Evolutionary conservation across 2,329 filamentous ascomycete genomes (phyloP).

Genomic region (Chaetomiaceae sp.): DNA sequence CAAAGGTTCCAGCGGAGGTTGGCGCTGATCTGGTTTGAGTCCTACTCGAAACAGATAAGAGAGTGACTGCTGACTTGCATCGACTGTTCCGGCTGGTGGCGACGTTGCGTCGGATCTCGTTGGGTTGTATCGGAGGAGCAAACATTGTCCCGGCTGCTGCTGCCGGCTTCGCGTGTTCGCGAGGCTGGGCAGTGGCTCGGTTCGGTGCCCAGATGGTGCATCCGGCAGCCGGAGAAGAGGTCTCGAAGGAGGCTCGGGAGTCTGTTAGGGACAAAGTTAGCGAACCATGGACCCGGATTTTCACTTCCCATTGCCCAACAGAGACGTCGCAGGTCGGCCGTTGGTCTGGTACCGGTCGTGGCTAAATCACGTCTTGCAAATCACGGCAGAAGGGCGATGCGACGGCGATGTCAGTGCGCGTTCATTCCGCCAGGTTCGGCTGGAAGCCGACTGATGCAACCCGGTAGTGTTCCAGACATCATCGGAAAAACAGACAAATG

Average conservation of each 20-base stretch:
- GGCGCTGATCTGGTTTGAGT: background rate
- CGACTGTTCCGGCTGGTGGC: background rate
- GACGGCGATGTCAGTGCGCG: background rate
- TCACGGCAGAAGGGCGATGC: slow-evolving; percentile 8
- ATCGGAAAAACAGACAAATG: background rate
- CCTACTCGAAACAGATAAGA: background rate
- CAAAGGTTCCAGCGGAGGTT: background rate
- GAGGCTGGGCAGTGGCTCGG: background rate
- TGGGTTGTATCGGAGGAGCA: background rate
- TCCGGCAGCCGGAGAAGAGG: slow-evolving; percentile 1
- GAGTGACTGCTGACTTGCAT: background rate
- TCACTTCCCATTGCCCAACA: slow-evolving; percentile 2
- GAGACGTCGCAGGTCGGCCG: background rate
- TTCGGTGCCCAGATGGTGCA: slow-evolving; percentile 1
- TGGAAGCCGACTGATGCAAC: background rate
- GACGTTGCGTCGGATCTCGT: slow-evolving; percentile 2
- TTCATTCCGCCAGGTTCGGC: background rate
- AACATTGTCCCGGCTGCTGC: background rate
- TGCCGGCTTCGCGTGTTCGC: background rate
- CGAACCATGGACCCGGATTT: slow-evolving; percentile 5
- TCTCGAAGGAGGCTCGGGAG: background rate
- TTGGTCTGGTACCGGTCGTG: slow-evolving; percentile 16
- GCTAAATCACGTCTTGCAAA: slow-evolving; percentile 12
- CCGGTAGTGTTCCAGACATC: background rate
- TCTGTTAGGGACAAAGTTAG: background rate